These are phyloP conservation scores for Solanum peruvianum DNA, from an alignment of 257 asterid genomes.

Conservation along the genomic window DNA sequence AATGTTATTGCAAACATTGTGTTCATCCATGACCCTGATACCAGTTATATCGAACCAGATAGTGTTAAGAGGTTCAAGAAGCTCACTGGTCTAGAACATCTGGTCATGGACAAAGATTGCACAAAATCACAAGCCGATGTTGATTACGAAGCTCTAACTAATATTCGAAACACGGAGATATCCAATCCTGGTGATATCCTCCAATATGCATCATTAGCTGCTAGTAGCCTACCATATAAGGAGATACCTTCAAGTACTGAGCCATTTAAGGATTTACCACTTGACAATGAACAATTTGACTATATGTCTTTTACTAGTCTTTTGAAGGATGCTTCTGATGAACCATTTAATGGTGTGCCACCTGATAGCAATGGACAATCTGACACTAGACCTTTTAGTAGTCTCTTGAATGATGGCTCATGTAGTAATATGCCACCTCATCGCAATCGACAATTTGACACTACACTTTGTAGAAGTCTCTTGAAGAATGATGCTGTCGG, in stretches of 20 bases:
- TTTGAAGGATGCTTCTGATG: background rate
- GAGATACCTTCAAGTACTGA: background rate
- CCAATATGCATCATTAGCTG: background rate
- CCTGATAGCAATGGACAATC: background rate
- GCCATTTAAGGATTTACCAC: background rate
- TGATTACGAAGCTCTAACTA: conserved; percentile 1
- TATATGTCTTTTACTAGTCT: background rate
- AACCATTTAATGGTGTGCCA: background rate
- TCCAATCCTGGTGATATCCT: background rate
- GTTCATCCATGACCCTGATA: conserved; percentile 33
- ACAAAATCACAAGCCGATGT: conserved; percentile 5
- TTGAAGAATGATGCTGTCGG: background rate
- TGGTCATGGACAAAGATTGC: conserved; percentile 23
- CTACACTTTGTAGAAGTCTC: background rate
- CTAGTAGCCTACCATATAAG: background rate
- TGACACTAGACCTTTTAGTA: background rate
- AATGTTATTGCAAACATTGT: conserved; percentile 31
- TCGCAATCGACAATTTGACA: background rate
- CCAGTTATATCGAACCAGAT: conserved; percentile 15
- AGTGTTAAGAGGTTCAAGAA: conserved; percentile 39
- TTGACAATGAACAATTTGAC: background rate
- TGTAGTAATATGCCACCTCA: background rate
- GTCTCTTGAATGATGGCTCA: background rate
- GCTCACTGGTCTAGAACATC: conserved; percentile 38
- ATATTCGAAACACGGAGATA: conserved; percentile 1